Evolutionary conservation across 1,284 basidiomycete genomes (phyloP).

Genomic region (Anthracocystis panici-leucophaei): DNA sequence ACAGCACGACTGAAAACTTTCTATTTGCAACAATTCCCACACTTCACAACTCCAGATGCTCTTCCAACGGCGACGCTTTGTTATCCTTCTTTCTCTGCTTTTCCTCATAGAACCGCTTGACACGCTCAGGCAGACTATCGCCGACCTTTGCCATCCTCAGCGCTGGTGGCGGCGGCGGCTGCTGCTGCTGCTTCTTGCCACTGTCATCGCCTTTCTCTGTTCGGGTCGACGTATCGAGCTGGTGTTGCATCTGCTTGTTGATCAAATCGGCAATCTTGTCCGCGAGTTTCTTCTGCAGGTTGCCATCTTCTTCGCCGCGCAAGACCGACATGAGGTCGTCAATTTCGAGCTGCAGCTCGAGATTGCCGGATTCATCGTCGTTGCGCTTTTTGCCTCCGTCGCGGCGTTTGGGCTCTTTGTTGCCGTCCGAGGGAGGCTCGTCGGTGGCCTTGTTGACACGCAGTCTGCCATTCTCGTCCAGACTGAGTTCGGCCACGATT

Average conservation of each 20-base stretch:
- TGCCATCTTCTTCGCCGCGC: conserved; percentile 17
- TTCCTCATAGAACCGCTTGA: conserved; percentile 48
- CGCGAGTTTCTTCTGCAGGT: conserved; percentile 31
- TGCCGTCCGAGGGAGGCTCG: background rate
- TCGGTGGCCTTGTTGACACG: conserved; percentile 18
- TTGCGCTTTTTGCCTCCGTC: conserved; percentile 32
- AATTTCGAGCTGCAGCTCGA: conserved; percentile 27
- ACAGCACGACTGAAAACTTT: too few species aligned
- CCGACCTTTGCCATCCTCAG: conserved; percentile 48
- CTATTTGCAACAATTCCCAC: background rate
- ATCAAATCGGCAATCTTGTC: conserved; percentile 31
- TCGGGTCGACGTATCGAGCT: background rate
- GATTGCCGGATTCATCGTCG: conserved; percentile 10
- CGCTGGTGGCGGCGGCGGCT: background rate
- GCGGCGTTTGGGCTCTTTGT: conserved; percentile 7
- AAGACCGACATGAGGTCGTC: conserved; percentile 36
- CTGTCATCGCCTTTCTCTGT: background rate
- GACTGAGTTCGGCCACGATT: conserved; percentile 18
- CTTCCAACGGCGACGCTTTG: background rate
- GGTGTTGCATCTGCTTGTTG: conserved; percentile 16
- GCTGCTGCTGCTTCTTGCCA: background rate
- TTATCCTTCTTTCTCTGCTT: conserved; percentile 12
- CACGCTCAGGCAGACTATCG: conserved; percentile 46
- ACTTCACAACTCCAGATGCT: conserved; percentile 28
- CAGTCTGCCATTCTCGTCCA: conserved; percentile 33